Evolutionary conservation across 768 basidiomycete species (phyloP).

Genomic region (Podaxis sp.): DNA sequence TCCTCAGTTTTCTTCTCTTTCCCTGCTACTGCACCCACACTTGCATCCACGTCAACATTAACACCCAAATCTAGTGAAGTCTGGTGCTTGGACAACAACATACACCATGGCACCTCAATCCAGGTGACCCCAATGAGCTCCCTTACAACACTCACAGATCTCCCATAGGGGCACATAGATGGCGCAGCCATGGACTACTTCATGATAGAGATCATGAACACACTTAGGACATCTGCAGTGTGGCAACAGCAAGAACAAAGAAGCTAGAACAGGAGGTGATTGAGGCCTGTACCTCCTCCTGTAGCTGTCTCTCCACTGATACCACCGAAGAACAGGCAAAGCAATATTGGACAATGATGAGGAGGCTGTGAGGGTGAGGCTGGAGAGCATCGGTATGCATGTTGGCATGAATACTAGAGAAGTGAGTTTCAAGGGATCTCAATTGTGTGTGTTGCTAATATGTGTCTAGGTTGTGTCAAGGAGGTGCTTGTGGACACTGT

Average conservation of each 20-base stretch:
- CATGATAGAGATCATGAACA: not conserved
- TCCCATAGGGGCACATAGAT: not conserved
- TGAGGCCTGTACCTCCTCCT: slow-evolving; percentile 65
- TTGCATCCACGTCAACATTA: no score
- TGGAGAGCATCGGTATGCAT: slow-evolving; percentile 84
- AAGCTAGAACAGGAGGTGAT: slow-evolving; percentile 78
- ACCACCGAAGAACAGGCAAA: slow-evolving; percentile 40
- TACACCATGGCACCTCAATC: slow-evolving; percentile 57
- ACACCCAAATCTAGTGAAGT: slow-evolving; percentile 44
- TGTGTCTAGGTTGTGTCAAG: slow-evolving; percentile 66
- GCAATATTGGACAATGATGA: slow-evolving; percentile 64
- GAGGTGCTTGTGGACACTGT: slow-evolving; percentile 77
- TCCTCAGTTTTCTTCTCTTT: slow-evolving; percentile 61
- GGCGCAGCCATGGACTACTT: not conserved
- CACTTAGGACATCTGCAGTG: slow-evolving; percentile 61
- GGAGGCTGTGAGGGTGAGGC: slow-evolving; percentile 61
- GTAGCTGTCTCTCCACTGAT: slow-evolving; percentile 37
- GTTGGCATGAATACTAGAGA: slow-evolving; percentile 87
- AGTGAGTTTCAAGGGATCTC: slow-evolving; percentile 45
- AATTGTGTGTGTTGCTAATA: not conserved
- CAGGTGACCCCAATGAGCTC: not conserved
- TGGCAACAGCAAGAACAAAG: slow-evolving; percentile 66
- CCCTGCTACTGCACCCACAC: no score
- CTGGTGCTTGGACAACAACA: slow-evolving; percentile 72
- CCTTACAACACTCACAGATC: not conserved